phyloP scores from a whole-genome alignment of 805 yeast genomes.

The Wickerhamiella alocasiicola region DNA sequence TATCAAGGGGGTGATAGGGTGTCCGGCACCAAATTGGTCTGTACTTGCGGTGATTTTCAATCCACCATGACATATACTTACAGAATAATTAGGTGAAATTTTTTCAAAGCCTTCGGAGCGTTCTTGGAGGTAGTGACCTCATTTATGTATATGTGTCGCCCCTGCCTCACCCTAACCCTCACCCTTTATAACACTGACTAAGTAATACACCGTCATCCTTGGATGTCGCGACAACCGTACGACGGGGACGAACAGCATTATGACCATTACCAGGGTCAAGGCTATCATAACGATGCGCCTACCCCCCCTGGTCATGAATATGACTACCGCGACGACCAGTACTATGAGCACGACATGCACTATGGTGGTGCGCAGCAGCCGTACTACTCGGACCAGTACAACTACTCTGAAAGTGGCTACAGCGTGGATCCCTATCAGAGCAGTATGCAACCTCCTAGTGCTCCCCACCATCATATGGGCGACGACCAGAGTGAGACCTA shows the following conservation, averaged over 20 bases:
- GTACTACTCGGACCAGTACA: constrained; percentile 29
- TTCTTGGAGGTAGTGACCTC: too few relatives aligned
- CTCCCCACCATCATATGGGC: constrained; percentile 14
- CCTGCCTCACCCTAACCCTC: not conserved
- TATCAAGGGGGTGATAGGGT: too few relatives aligned
- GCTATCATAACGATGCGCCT: constrained; percentile 26
- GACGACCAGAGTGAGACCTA: constrained; percentile 31
- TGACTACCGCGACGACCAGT: constrained; percentile 27
- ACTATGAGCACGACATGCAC: constrained; percentile 31
- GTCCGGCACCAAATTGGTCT: too few relatives aligned
- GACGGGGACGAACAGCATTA: constrained; percentile 21
- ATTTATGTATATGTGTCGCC: too few relatives aligned
- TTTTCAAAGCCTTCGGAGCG: too few relatives aligned
- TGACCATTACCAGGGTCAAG: constrained; percentile 30
- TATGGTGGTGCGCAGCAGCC: constrained; percentile 31
- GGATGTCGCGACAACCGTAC: constrained; percentile 11
- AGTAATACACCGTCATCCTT: not conserved
- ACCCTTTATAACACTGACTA: constrained; percentile 6
- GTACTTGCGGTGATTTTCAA: too few relatives aligned
- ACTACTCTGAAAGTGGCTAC: constrained; percentile 33
- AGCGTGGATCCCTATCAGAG: constrained; percentile 34
- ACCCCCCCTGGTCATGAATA: constrained; percentile 28
- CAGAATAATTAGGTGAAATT: too few relatives aligned
- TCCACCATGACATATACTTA: too few relatives aligned
- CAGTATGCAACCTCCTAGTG: constrained; percentile 28